Percentiles rank a stretch among this genome's conserved stretches.
Conservation (phyloP, 2,329 filamentous ascomycete species). For the Fusarium subglutinans region DNA sequence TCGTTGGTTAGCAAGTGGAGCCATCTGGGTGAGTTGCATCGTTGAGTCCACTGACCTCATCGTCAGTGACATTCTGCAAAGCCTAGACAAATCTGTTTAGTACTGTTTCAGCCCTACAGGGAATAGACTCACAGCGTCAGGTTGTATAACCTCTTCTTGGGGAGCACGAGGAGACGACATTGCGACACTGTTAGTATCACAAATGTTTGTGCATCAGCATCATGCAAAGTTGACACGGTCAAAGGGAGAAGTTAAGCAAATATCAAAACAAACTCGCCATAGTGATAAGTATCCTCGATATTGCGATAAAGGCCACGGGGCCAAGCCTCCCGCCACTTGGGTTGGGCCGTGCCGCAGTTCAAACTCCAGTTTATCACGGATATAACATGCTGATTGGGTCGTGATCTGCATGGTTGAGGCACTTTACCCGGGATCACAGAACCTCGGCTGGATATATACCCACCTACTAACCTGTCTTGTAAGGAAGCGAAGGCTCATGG, state of each 20-base stretch:
- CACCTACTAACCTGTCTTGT: conserved; percentile 4
- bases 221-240: background rate
- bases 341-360: background rate
- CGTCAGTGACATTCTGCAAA: conserved; percentile 19
- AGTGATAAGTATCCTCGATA: background rate
- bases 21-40: background rate
- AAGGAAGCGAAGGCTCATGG: background rate
- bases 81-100: conserved; percentile 17
- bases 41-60: conserved; percentile 28
- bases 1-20: conserved; percentile 8
- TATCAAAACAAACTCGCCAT: background rate
- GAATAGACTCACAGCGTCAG: background rate
- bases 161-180: conserved; percentile 4
- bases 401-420: background rate
- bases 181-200: background rate
- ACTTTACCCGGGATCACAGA: background rate
- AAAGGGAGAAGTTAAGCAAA: background rate
- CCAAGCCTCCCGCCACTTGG: background rate
- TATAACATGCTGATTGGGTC: background rate
- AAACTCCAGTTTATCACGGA: background rate
- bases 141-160: conserved; percentile 1
- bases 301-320: background rate
- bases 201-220: background rate
- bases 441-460: background rate
- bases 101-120: background rate